These are phyloP conservation scores for Elaeis oleifera DNA, from an alignment of 202 grass and related monocot genomes.

Conservation along the genomic window DNA sequence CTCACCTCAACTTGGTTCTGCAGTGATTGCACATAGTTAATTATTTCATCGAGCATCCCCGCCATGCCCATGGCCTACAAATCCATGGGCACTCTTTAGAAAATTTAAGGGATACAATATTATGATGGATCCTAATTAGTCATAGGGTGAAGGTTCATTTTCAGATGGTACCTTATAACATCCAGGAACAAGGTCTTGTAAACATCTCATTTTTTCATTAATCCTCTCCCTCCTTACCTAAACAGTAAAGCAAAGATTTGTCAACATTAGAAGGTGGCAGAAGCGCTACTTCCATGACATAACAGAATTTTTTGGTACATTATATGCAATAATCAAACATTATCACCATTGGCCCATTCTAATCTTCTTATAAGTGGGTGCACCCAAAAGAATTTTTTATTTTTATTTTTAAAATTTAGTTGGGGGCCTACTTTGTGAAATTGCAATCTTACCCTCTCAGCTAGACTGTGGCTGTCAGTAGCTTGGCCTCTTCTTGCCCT, in stretches of 20 bases:
- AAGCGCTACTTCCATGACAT: no score
- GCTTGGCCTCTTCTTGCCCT: conserved; percentile 29
- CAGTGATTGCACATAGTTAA: conserved; percentile 19
- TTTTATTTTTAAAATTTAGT: no score
- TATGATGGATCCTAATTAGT: background rate
- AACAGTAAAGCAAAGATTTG: background rate
- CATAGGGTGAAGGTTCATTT: no score
- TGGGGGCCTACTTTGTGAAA: background rate
- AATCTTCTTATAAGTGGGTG: no score
- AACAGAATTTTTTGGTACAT: background rate
- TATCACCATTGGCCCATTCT: background rate
- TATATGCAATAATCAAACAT: background rate
- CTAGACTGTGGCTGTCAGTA: conserved; percentile 10
- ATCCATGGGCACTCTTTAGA: background rate
- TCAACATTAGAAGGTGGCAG: no score
- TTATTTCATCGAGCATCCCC: conserved; percentile 18
- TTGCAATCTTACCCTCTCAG: conserved; percentile 1
- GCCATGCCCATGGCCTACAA: conserved; percentile 22
- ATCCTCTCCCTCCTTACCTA: conserved; percentile 23
- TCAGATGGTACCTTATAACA: conserved; percentile 16
- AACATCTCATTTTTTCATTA: conserved; percentile 16
- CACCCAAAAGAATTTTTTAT: no score
- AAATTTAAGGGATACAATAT: background rate
- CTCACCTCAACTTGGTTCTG: conserved; percentile 24
- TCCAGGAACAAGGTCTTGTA: conserved; percentile 19